Evolutionary conservation across 768 basidiomycete species (phyloP).

Genomic region (Lactifluus hygrophoroides): DNA sequence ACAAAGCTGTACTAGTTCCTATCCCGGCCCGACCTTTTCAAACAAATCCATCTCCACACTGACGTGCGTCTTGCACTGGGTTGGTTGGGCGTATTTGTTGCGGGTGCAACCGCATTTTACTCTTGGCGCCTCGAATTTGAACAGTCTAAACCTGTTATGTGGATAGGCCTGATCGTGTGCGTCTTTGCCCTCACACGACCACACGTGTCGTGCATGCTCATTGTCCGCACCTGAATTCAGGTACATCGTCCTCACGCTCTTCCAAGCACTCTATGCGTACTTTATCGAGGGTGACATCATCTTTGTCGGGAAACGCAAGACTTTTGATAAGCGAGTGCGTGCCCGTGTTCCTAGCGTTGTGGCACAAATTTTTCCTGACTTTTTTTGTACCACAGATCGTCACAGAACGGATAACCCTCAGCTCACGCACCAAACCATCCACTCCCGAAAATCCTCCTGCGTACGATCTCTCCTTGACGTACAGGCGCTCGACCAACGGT

Average conservation of each 20-base stretch:
- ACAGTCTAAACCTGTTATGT: slow-evolving; percentile 71
- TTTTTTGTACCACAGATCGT: slow-evolving; percentile 60
- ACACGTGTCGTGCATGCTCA: not conserved
- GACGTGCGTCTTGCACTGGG: slow-evolving; percentile 84
- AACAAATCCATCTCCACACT: slow-evolving; percentile 78
- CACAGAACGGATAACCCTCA: slow-evolving; percentile 78
- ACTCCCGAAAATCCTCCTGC: slow-evolving; percentile 46
- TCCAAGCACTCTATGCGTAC: slow-evolving; percentile 77
- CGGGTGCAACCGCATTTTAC: slow-evolving; percentile 73
- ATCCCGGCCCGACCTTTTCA: slow-evolving; percentile 73
- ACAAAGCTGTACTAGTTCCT: slow-evolving; percentile 52
- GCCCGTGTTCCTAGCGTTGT: not conserved
- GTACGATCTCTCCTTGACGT: slow-evolving; percentile 59
- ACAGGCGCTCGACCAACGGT: slow-evolving; percentile 71
- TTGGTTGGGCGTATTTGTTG: slow-evolving; percentile 78
- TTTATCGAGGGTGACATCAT: slow-evolving; percentile 78
- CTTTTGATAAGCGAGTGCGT: slow-evolving; percentile 76
- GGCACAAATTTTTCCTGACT: not conserved
- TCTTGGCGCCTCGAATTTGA: slow-evolving; percentile 88
- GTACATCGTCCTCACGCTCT: slow-evolving; percentile 61
- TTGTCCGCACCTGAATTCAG: slow-evolving; percentile 32
- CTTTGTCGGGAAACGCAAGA: slow-evolving; percentile 85
- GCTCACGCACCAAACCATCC: slow-evolving; percentile 56
- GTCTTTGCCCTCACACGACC: slow-evolving; percentile 27
- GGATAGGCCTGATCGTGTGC: slow-evolving; percentile 69